phyloP scores from a whole-genome alignment of 2,329 filamentous ascomycete genomes.

The Penicillium janthinellum region DNA sequence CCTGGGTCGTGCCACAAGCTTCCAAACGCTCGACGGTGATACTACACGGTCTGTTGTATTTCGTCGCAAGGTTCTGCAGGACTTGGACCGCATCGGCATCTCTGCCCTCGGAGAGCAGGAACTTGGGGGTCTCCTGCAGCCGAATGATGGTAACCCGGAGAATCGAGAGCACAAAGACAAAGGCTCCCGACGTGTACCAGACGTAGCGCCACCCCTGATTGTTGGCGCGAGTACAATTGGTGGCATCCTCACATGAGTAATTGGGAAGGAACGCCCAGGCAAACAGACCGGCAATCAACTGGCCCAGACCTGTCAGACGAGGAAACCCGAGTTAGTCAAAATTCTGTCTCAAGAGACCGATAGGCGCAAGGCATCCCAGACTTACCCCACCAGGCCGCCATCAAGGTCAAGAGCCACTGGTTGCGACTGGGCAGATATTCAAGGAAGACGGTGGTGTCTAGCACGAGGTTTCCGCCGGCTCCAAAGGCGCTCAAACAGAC shows the following conservation, averaged over 20 bases:
- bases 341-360: conserved; percentile 3
- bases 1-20: conserved; percentile 43
- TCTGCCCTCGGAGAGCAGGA: conserved; percentile 55
- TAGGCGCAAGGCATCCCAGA: background rate
- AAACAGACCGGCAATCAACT: conserved; percentile 55
- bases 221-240: conserved; percentile 52
- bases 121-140: conserved; percentile 60
- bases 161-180: conserved; percentile 58
- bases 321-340: background rate
- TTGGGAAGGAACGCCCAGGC: conserved; percentile 56
- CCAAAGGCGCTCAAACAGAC: conserved; percentile 66
- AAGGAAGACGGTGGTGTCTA: conserved; percentile 63
- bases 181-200: conserved; percentile 55
- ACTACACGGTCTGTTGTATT: conserved; percentile 56
- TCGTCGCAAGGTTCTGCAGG: conserved; percentile 53
- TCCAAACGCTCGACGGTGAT: conserved; percentile 54
- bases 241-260: conserved; percentile 50
- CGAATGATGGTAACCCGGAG: conserved; percentile 57
- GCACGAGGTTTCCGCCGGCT: conserved; percentile 63
- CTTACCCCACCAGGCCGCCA: conserved; percentile 40
- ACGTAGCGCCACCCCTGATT: conserved; percentile 63
- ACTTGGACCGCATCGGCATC: conserved; percentile 55
- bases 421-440: conserved; percentile 60
- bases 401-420: conserved; percentile 59
- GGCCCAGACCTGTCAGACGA: conserved; percentile 43